Evolutionary conservation across 2,329 filamentous ascomycete genomes (phyloP), one percentile per base, ranked within the genome.

Genomic region (Colletotrichum sansevieriae): DNA sequence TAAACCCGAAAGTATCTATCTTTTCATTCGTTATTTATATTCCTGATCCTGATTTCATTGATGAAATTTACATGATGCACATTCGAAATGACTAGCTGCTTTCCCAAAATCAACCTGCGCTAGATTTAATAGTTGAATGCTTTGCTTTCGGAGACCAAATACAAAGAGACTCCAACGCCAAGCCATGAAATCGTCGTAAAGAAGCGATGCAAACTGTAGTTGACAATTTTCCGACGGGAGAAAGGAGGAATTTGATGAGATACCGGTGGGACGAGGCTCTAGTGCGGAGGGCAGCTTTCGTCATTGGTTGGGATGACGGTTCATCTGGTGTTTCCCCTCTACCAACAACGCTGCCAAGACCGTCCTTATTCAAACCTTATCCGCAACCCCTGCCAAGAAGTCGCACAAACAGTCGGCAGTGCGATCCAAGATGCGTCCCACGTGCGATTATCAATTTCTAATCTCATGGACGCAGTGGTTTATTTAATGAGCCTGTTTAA

Each of bases 341-440:
- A 22, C 22, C 2, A 39, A 47, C 22, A 22, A 55, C 37, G 44
- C 29, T 47, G 59, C 51, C 51, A 57, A 57, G 43, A 49, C 20
- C 25, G 15, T 55, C 51, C 22, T 29, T 37, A 18, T 25, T 43
- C 43, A 37, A 67, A 63, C 64, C 51, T 63, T 63, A 67, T 67
- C 58, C 64, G 64, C 18, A 51, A 51, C 64, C 58, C 64, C 51
- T 67, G 51, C 49, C 35, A 49, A 66, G 49, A 18, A 8, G n/a
- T 22, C 18, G 35, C 29, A 35, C 37, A 22, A n/a, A 12, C 10
- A 37, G 44, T 29, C 33, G 18, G 37, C 56, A 18, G 29, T 20
- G 18, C 57, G 41, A 49, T 51, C 33, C 15, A 20, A 39, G 4
- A 41, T 25, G 2, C 43, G 56, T 35, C 9, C n/a, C 22, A 46